These are phyloP conservation scores for Rhodomyrtus tomentosa DNA, from an alignment of 345 rosid species.

Conservation along the genomic window DNA sequence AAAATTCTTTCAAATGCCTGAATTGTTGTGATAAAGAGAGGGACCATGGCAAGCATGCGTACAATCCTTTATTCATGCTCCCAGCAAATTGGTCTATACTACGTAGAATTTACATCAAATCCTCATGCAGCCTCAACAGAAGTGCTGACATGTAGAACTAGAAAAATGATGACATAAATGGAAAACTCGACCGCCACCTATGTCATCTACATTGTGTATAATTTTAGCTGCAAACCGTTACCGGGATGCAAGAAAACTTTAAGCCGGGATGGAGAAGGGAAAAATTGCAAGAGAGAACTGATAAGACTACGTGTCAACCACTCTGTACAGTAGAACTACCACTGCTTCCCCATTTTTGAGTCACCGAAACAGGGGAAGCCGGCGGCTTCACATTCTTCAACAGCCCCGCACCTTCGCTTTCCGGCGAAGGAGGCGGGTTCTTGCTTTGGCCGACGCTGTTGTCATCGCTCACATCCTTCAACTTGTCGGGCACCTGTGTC, in stretches of 20 bases:
- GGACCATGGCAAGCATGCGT: neutral
- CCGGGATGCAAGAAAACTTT: neutral
- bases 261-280: neutral
- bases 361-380: conserved; percentile 50
- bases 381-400: conserved; percentile 15
- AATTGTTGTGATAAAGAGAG: neutral
- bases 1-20: fast-evolving
- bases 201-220: neutral
- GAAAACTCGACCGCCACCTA: neutral
- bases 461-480: neutral
- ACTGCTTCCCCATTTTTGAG: conserved; percentile 36
- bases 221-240: neutral
- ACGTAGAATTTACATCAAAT: neutral
- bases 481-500: neutral
- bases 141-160: neutral
- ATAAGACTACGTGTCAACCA: neutral
- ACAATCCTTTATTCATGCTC: neutral
- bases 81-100: neutral
- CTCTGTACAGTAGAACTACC: conserved; percentile 28
- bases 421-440: conserved; percentile 9
- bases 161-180: neutral
- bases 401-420: conserved; percentile 18
- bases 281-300: neutral
- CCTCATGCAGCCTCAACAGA: neutral
- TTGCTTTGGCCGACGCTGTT: neutral